Base-by-base conservation (phyloP, 2,329 filamentous ascomycete genomes). In the Apiospora rasikravindrae region DNA sequence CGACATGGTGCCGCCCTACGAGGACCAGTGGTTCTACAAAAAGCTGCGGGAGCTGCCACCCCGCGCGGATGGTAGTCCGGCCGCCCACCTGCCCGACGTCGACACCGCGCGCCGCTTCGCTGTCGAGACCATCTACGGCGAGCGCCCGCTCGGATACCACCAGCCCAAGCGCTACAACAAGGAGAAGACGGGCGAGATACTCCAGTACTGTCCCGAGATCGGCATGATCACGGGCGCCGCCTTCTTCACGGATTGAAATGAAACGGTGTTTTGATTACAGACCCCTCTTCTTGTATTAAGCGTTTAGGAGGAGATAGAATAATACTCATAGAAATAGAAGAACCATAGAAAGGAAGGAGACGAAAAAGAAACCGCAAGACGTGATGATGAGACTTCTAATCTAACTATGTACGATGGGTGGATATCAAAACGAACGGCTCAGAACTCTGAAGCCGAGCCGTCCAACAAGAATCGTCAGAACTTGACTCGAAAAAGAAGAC, bases 1-100 rank as follows among this genome's bases (percentile, higher is more conserved):
- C 19, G 76, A 78, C 45, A 75, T 74, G 51, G 66, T 72, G 10
- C 49, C 68, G n/a, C 42, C 45, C 70, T 78, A 78, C 42, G 80
- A 81, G 73, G 80, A 82, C 67, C 77, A 80, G 73, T 82, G 79
- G 78, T 78, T 79, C 69, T 80, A 75, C 45, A 51, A 49, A n/a
- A 51, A 69, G 29, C 24, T 69, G 45, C 45, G 14, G 26, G 45
- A 53, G 68, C 67, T 69, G 6, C 40, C 67, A 11, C 40, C 67
- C 14, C 40, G n/a, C n/a, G 45, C 37, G 26, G 42, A 47, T n/a
- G 49, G 49, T 29, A 73, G 72, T 13, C 68, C 74, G 3, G 73
- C 72, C 24, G 78, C 73, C 0, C 73, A 74, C 5, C 70, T 84
- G 67, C 80, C 80, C 4, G 71, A 70, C 11, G 73, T 73, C 40